Conservation (phyloP, 1,284 basidiomycete species). For the Pseudozyma sp. region DNA sequence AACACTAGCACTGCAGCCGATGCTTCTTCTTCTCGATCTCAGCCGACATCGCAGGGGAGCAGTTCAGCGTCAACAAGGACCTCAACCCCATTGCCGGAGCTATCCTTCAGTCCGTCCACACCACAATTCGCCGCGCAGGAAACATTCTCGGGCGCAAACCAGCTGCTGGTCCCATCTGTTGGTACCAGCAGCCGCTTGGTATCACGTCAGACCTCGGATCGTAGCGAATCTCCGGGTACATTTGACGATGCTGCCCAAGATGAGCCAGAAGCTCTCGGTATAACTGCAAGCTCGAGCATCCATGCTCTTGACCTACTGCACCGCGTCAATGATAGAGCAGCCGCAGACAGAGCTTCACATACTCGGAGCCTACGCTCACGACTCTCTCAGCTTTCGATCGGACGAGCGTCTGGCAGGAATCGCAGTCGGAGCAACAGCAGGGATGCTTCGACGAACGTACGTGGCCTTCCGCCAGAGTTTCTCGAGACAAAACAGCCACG, state of each 20-base stretch:
- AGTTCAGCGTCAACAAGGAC: constrained; percentile 32
- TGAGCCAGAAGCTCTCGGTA: constrained; percentile 34
- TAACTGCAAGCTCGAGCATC: constrained; percentile 28
- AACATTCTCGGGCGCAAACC: background rate
- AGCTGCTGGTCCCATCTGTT: constrained; percentile 3
- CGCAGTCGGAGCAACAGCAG: constrained; percentile 31
- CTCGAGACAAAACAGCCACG: constrained; percentile 6
- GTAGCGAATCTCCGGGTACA: constrained; percentile 3
- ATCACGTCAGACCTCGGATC: constrained; percentile 4
- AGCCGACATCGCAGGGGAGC: constrained; percentile 6
- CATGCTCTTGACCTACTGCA: constrained; percentile 46
- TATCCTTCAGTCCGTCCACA: constrained; percentile 19
- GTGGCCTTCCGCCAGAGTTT: constrained; percentile 16
- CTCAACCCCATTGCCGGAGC: constrained; percentile 30
- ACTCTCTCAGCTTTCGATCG: constrained; percentile 30
- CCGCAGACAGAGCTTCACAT: constrained; percentile 26
- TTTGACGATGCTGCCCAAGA: constrained; percentile 30
- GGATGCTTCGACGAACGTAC: background rate
- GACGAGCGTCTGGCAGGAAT: constrained; percentile 20
- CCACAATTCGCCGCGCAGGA: constrained; percentile 4
- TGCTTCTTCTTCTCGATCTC: constrained; percentile 2
- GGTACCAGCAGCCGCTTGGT: constrained; percentile 2
- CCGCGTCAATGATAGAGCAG: constrained; percentile 40
- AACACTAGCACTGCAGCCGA: constrained; percentile 43
- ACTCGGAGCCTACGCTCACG: constrained; percentile 22